Conservation (phyloP, 805 yeast genomes). For the Kuraishia ogatae region DNA sequence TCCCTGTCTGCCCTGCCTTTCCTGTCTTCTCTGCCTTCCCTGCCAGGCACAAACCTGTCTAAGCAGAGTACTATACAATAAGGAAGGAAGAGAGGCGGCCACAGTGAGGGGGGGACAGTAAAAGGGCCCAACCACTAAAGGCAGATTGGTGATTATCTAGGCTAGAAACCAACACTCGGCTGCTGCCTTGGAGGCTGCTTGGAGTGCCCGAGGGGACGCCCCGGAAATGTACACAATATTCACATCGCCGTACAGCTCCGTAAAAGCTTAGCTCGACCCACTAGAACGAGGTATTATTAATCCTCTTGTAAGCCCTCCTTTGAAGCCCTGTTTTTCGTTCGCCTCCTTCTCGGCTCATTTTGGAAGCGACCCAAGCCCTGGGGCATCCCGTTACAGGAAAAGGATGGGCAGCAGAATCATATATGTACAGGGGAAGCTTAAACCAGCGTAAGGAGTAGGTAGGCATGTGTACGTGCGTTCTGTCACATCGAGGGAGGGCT, state of each 20-base stretch:
- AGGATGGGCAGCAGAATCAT: neutral
- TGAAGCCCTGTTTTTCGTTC: neutral
- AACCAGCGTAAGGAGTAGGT: neutral
- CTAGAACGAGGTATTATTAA: neutral
- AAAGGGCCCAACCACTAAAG: no score
- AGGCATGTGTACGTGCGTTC: neutral
- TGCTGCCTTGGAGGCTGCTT: no score
- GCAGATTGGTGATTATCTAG: no score
- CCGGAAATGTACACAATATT: no score
- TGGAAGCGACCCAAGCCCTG: neutral
- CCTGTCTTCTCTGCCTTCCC: neutral
- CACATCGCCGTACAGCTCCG: no score
- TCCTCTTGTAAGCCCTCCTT: neutral
- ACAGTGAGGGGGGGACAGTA: no score
- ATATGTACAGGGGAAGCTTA: neutral
- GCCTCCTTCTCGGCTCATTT: neutral
- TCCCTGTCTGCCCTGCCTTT: neutral
- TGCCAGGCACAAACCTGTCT: neutral
- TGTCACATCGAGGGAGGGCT: neutral
- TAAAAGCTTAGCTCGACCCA: neutral
- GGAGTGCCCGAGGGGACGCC: no score
- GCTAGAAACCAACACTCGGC: no score
- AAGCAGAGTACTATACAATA: no score
- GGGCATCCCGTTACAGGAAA: neutral
- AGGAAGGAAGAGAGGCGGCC: no score